Percentiles rank a stretch among this genome's conserved stretches.
These are phyloP conservation scores for Entoloma clypeatum DNA, from an alignment of 1,284 basidiomycete genomes.

Conservation along the genomic window DNA sequence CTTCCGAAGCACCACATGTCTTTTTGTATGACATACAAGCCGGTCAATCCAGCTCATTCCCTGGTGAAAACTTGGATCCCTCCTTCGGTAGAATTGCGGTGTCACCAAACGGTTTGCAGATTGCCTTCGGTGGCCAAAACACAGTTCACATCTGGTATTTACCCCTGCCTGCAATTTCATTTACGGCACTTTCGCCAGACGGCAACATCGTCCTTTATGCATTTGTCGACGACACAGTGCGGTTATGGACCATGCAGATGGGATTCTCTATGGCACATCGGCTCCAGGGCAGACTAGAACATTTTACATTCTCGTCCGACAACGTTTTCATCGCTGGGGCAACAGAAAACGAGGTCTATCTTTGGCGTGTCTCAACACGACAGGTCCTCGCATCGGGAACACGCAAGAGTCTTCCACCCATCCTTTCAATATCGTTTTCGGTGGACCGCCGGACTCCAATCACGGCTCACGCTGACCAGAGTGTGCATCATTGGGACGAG, in stretches of 20 bases:
- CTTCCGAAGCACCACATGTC: background rate
- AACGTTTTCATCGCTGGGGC: slow-evolving; percentile 3
- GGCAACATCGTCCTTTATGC: background rate
- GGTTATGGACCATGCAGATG: slow-evolving; percentile 3
- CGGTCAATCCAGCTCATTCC: slow-evolving; percentile 2
- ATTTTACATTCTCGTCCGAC: slow-evolving; percentile 11
- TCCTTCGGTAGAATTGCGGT: too few relatives aligned
- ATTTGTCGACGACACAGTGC: background rate
- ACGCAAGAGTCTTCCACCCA: slow-evolving; percentile 1
- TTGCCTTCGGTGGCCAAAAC: slow-evolving; percentile 8
- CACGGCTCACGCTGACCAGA: background rate
- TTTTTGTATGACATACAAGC: slow-evolving; percentile 1
- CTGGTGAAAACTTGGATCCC: too few relatives aligned
- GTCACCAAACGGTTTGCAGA: slow-evolving; percentile 7
- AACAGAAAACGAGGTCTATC: slow-evolving; percentile 1
- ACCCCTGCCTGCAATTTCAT: background rate
- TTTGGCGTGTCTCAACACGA: slow-evolving; percentile 4
- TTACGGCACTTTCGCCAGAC: slow-evolving; percentile 3
- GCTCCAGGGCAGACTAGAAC: slow-evolving; percentile 3
- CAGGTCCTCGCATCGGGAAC: slow-evolving; percentile 1
- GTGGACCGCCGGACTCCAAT: background rate
- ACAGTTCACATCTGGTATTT: slow-evolving; percentile 6
- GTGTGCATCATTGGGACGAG: background rate
- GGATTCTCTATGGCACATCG: background rate
- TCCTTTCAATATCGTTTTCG: slow-evolving; percentile 5